Base-by-base conservation (phyloP, 768 basidiomycete genomes). In the Cyclocybe cylindracea region DNA sequence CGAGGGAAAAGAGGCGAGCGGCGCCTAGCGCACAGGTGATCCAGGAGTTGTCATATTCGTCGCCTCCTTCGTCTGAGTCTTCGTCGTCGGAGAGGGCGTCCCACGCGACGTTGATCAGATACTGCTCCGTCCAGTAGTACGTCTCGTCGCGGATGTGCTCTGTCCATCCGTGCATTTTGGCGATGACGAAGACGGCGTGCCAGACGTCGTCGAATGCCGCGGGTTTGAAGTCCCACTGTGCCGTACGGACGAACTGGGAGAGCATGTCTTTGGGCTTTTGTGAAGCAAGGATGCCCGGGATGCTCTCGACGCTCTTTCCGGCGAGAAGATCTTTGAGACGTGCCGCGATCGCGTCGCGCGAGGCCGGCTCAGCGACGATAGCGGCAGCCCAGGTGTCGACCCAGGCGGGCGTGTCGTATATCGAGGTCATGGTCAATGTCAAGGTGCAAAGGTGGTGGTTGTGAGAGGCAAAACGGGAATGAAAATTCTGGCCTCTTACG, bases 91-190 rank as follows among this genome's bases (percentile, higher is more conserved):
- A 24, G 24, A 24, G 24, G 24, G 35, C 50, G 39, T 51, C 50
- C n/a, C 14, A 11, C 5, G 50, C 50, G 19, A 35, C 50, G 3
- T 51, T 14, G 8, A n/a, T 9, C 29, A 51, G 35, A 6, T 38
- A 45, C 7, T 19, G n/a, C 33, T 51, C 50, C 24, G 50, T 51
- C 43, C 50, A 51, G 37, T 38, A 44, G 36, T 51, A 51, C 32
- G 50, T 45, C 16, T 42, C 50, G 11, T 51, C 43, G 7, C 43
- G 4, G 24, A 51, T 33, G 10, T 44, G 16, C 34, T 37, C 31
- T 14, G 44, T 51, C 8, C 43, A 51, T 19, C 50, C 24, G 6
- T 44, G 50, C 4, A 13, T 10, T 10, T 39, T 51, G 19, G 50
- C 43, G 4, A 51, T 36, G 5, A 18, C 32, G n/a, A 51, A 45